Evolutionary conservation across 768 basidiomycete genomes (phyloP), one percentile per base, ranked within the genome.

Genomic region (Udeniomyces megalosporus): DNA sequence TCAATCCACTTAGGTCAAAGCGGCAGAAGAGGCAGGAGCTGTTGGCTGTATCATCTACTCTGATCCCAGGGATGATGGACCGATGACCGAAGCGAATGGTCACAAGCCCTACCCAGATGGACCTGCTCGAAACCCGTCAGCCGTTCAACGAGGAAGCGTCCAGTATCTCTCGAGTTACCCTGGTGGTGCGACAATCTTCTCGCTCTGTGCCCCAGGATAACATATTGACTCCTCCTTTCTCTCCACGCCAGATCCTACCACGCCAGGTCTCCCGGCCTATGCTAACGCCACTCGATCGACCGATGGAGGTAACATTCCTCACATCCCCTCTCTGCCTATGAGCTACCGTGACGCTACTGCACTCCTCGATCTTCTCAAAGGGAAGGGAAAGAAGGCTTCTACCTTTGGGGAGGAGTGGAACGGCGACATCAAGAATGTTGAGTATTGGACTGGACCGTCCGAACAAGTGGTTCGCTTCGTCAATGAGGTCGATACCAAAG

Each of bases 321-420:
- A 70, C 20, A 89, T 90, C 64, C 87, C 88, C 1, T 89, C 87
- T 69, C 73, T 96, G n/a, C 93, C 93, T 0, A 81, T 95, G 66
- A 88, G 85, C 0, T 92, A 87, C 84, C 74, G 77, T 50, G 93
- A 91, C 69, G 91, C 88, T 0, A 73, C 83, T 65, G 77, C 79
- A 20, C 74, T 91, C 8, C 75, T 90, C 10, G 76, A 76, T 49
- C 76, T 80, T 61, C 71, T 82, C 28, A 70, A 75, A 45, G 77
- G 79, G 12, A 72, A 74, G 14, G 79, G 78, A 3, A 61, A 67
- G 11, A 65, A 65, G 24, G 69, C 72, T 1, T 61, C 65, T 10
- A 71, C 72, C 8, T 60, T 74, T 51, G 68, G 69, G 11, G 46
- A 64, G 7, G 69, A 70, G 49, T 74, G 73, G 73, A 66, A 69